Evolutionary conservation across 148 eudicot genomes (phyloP).

Genomic region (Vaccinium vitisidaea): DNA sequence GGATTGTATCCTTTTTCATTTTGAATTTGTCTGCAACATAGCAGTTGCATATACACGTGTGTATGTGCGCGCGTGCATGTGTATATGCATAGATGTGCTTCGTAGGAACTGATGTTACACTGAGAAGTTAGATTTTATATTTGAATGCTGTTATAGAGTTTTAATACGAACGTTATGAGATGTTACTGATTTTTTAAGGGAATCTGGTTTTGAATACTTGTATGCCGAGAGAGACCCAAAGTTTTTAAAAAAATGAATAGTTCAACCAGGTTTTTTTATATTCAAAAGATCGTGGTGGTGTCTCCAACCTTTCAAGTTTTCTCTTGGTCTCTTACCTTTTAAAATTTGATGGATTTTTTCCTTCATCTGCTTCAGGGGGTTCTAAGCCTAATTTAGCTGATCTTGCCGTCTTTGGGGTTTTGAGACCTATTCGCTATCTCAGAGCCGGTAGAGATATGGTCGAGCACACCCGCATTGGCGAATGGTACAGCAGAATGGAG

Average conservation of each 20-base stretch:
- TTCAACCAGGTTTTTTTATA: background rate
- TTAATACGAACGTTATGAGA: background rate
- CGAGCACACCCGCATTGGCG: conserved; percentile 68
- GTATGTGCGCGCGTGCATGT: too few species aligned
- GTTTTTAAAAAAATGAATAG: background rate
- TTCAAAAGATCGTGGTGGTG: background rate
- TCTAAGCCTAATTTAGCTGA: conserved; percentile 75
- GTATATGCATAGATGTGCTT: too few species aligned
- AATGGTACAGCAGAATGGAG: conserved; percentile 85
- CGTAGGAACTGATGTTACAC: too few species aligned
- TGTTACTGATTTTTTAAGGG: background rate
- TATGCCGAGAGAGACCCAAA: background rate
- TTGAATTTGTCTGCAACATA: background rate
- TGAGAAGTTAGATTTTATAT: background rate
- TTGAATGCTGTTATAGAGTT: background rate
- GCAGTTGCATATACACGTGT: background rate
- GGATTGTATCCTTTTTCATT: background rate
- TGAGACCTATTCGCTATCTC: conserved; percentile 77
- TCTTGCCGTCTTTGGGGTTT: conserved; percentile 76
- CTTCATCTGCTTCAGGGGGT: conserved; percentile 41
- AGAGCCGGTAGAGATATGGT: conserved; percentile 80
- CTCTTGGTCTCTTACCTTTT: background rate
- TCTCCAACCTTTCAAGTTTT: background rate
- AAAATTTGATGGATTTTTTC: background rate
- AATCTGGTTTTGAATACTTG: background rate